Evolutionary conservation across 2,329 filamentous ascomycete species (phyloP).

Genomic region (Diplodia scrobiculata): DNA sequence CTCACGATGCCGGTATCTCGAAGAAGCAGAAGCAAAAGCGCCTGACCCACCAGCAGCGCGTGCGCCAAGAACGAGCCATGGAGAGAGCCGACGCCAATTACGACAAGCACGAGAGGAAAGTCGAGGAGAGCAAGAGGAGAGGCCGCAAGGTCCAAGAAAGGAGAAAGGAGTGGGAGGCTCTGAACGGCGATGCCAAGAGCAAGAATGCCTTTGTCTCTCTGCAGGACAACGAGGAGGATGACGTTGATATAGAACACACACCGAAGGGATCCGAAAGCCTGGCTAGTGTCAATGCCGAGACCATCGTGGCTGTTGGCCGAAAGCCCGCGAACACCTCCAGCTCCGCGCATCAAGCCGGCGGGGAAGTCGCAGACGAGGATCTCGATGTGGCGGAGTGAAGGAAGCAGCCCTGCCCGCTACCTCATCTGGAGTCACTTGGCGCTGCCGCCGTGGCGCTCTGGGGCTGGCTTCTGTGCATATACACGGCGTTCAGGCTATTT

Average conservation of each 20-base stretch:
- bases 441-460: not conserved
- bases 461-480: not conserved
- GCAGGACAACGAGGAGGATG: slow-evolving; percentile 26
- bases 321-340: not conserved
- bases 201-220: slow-evolving; percentile 10
- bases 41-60: slow-evolving; percentile 56
- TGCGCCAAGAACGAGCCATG: slow-evolving; percentile 57
- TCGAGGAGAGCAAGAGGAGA: slow-evolving; percentile 55
- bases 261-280: slow-evolving; percentile 22
- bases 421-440: slow-evolving; percentile 1
- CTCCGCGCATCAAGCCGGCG: not conserved
- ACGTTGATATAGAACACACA: slow-evolving; percentile 30
- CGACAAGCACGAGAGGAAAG: slow-evolving; percentile 60
- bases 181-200: slow-evolving; percentile 38
- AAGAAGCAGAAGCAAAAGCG: slow-evolving; percentile 66
- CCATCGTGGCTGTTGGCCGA: slow-evolving; percentile 17
- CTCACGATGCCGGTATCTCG: slow-evolving; percentile 68
- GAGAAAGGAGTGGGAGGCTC: slow-evolving; percentile 46
- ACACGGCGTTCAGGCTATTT: slow-evolving; percentile 14
- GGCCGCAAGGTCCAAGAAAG: slow-evolving; percentile 54
- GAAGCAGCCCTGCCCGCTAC: slow-evolving; percentile 3
- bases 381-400: slow-evolving; percentile 23
- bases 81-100: slow-evolving; percentile 58
- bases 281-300: slow-evolving; percentile 23
- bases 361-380: not conserved